Evolutionary conservation across 257 asterid genomes (phyloP), one percentile per base, ranked within the genome.

Genomic region (Solanum pinnatisectum): DNA sequence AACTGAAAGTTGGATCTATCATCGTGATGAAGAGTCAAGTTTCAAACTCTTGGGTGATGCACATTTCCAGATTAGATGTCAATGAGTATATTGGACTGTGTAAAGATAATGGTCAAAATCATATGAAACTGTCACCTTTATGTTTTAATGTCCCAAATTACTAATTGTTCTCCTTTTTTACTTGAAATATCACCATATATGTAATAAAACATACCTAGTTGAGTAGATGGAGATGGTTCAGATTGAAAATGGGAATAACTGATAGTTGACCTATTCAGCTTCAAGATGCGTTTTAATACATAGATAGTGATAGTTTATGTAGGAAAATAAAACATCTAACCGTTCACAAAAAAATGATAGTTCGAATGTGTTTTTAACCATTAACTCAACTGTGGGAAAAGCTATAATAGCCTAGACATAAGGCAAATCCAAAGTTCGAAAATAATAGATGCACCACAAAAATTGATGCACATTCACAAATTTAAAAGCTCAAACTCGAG

Each of bases 141-240:
- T 2, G 15, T 4, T 23, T 8, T 63, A 1, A 23, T 7, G 30
- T n/a, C 7, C 3, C 16, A 63, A 56, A n/a, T 63, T 63, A 63
- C 0, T n/a, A 23, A 4, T 2, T 23, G 11, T n/a, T 63, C 14
- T 63, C 14, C 22, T 3, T 63, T 63, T 23, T n/a, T 8, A 22
- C 68, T 0, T 8, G 0, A 60, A 3, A 0, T 59, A 22, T 59
- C 27, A 22, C 2, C 3, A 49, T 49, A 1, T 5, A 5, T 8
- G 2, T 59, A 15, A 5, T 59, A 18, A 7, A 56, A 59, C 11
- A 59, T 0, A 8, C 5, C 11, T 59, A 59, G 2, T 59, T 7
- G 5, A 59, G 68, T 8, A 9, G 68, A 9, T 60, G 13, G 13
- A 22, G 27, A 22, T 10, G 68, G 2, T 59, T 9, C 12, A 22